These are phyloP conservation scores for Moesziomyces parantarcticus DNA, from an alignment of 1,284 basidiomycete species.

Conservation along the genomic window DNA sequence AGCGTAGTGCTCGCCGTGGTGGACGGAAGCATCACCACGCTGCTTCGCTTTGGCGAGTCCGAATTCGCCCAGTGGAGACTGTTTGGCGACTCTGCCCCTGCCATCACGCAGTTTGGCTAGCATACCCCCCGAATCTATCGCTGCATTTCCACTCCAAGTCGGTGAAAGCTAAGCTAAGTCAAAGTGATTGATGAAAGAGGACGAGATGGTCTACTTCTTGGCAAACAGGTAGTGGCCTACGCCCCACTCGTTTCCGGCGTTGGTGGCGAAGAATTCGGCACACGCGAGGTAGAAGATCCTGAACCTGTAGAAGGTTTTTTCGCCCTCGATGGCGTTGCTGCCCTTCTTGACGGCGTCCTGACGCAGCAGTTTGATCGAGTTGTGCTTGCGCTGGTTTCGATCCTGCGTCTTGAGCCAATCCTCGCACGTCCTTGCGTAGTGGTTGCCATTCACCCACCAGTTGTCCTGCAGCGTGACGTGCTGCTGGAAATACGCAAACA, in stretches of 20 bases:
- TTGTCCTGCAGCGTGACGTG: constrained; percentile 74
- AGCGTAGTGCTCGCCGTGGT: constrained; percentile 87
- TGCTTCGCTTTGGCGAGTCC: constrained; percentile 87
- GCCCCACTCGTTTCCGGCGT: constrained; percentile 76
- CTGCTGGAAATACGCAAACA: constrained; percentile 79
- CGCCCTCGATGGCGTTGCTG: constrained; percentile 70
- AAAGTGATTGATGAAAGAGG: no score
- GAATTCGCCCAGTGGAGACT: constrained; percentile 79
- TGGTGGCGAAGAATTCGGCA: constrained; percentile 78
- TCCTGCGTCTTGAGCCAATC: constrained; percentile 79
- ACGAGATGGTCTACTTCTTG: constrained; percentile 32
- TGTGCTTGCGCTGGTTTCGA: constrained; percentile 71
- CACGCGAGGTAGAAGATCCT: constrained; percentile 81
- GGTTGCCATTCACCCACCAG: constrained; percentile 73
- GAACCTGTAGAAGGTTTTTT: constrained; percentile 77
- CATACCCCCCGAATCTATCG: no score
- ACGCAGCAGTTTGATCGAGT: constrained; percentile 31
- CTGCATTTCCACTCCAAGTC: no score
- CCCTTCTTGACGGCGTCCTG: constrained; percentile 60
- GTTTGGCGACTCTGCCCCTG: constrained; percentile 1
- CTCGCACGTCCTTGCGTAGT: constrained; percentile 78
- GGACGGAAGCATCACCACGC: constrained; percentile 86
- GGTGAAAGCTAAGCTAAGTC: no score
- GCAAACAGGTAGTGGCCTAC: constrained; percentile 73
- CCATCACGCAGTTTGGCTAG: not conserved